A percentile compares a stretch with the other conserved stretches of the same genome.
Evolutionary conservation across 176 grass and related monocot genomes (phyloP).

Genomic region (Aegilops longissima): DNA sequence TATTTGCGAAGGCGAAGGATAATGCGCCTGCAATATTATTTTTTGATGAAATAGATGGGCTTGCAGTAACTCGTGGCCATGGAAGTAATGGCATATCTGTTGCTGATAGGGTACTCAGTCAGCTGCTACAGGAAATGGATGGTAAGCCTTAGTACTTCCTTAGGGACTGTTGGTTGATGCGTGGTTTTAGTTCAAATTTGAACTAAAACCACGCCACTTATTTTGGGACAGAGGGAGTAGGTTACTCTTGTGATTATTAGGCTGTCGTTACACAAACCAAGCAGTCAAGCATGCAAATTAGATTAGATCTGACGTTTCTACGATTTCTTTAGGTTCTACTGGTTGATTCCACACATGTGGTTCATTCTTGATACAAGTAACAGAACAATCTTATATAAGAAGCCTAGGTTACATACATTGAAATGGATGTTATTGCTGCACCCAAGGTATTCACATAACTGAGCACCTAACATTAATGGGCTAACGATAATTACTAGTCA

Average conservation of each 20-base stretch:
- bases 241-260: background rate
- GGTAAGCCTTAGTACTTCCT: constrained; percentile 47
- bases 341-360: background rate
- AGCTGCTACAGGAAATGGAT: constrained; percentile 96
- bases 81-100: constrained; percentile 72
- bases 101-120: constrained; percentile 77
- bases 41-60: constrained; percentile 98
- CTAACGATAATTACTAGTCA: background rate
- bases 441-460: background rate
- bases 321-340: background rate
- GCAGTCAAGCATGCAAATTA: constrained; percentile 14
- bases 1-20: constrained; percentile 78
- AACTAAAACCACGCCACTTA: too few species aligned
- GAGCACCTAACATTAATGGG: background rate
- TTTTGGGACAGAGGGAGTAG: too few species aligned
- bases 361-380: constrained; percentile 22
- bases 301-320: constrained; percentile 3
- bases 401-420: constrained; percentile 1
- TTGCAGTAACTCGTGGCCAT: constrained; percentile 70
- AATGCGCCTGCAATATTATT: constrained; percentile 96
- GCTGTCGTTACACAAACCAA: background rate
- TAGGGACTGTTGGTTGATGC: background rate
- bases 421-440: background rate
- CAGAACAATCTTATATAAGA: background rate
- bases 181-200: too few species aligned